Evolutionary conservation across 306 rosid species (phyloP).

Genomic region (Calophaca sinica): DNA sequence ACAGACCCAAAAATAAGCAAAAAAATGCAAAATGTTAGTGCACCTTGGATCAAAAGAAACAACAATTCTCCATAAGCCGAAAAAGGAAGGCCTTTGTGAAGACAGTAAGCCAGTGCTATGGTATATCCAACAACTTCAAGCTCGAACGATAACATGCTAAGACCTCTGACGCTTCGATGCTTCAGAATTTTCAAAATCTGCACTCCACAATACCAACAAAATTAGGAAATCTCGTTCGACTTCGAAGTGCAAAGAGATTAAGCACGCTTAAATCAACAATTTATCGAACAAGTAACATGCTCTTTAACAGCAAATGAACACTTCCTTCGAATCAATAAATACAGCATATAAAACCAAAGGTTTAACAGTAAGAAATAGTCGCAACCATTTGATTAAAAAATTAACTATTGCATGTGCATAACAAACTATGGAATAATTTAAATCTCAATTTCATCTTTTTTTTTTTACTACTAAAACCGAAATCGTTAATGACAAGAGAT

Average conservation of each 20-base stretch:
- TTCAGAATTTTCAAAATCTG: constrained; percentile 85
- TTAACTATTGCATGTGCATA: not conserved
- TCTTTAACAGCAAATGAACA: not conserved
- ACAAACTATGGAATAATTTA: not conserved
- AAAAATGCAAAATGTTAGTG: constrained; percentile 16
- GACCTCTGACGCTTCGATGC: constrained; percentile 82
- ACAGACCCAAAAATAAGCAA: not conserved
- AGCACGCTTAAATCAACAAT: too few relatives aligned
- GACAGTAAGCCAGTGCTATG: constrained; percentile 89
- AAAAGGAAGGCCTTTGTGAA: constrained; percentile 89
- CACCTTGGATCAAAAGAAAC: constrained; percentile 92
- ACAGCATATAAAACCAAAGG: not conserved
- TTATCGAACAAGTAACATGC: not conserved
- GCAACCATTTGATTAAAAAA: not conserved
- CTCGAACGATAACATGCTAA: constrained; percentile 83
- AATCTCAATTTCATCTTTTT: not conserved
- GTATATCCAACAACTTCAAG: constrained; percentile 91
- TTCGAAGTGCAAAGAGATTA: too few relatives aligned
- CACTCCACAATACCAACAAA: constrained; percentile 35
- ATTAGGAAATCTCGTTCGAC: not conserved
- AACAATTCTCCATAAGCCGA: constrained; percentile 92
- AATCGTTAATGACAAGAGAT: not conserved
- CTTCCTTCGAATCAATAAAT: not conserved
- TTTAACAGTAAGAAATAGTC: not conserved
- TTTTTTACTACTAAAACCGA: too few relatives aligned